phyloP scores from a whole-genome alignment of 2,329 filamentous ascomycete genomes.

The Karstenula rhodostoma region DNA sequence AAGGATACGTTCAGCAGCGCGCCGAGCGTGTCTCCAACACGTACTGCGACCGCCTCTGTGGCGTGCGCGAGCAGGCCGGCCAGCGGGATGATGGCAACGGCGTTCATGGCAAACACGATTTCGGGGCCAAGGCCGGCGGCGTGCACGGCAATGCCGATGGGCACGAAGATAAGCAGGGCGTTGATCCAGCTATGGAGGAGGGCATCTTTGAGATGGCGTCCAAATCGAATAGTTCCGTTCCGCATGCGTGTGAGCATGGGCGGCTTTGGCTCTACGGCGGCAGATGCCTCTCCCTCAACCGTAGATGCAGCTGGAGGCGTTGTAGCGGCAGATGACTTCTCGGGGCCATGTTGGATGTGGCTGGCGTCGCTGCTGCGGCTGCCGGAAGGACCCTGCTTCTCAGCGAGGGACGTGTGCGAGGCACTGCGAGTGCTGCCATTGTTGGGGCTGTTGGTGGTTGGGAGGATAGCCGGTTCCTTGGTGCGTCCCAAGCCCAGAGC shows the following conservation, averaged over 20 bases:
- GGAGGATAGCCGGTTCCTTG: constrained; percentile 41
- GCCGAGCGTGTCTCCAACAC: constrained; percentile 59
- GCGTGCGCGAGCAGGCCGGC: constrained; percentile 59
- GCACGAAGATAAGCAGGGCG: constrained; percentile 78
- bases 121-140: constrained; percentile 50
- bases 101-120: constrained; percentile 61
- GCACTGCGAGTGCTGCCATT: constrained; percentile 24
- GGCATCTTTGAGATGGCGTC: constrained; percentile 64
- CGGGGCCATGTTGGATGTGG: constrained; percentile 38
- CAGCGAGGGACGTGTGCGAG: constrained; percentile 28
- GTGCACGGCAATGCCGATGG: constrained; percentile 74
- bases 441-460: constrained; percentile 34
- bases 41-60: constrained; percentile 58
- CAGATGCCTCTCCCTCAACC: constrained; percentile 60
- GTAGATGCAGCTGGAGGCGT: constrained; percentile 50
- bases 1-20: constrained; percentile 62
- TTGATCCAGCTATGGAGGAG: constrained; percentile 81
- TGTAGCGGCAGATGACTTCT: constrained; percentile 32
- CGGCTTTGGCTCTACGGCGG: constrained; percentile 60
- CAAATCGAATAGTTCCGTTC: constrained; percentile 61
- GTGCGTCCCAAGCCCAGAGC: constrained; percentile 54
- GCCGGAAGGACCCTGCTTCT: constrained; percentile 30
- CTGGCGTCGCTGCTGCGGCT: constrained; percentile 22
- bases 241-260: constrained; percentile 60
- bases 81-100: constrained; percentile 60